A percentile compares a stretch with the other conserved stretches of the same genome.
These are phyloP conservation scores for Furcasterigmium sp. DNA, from an alignment of 2,329 filamentous ascomycete species.

Conservation along the genomic window DNA sequence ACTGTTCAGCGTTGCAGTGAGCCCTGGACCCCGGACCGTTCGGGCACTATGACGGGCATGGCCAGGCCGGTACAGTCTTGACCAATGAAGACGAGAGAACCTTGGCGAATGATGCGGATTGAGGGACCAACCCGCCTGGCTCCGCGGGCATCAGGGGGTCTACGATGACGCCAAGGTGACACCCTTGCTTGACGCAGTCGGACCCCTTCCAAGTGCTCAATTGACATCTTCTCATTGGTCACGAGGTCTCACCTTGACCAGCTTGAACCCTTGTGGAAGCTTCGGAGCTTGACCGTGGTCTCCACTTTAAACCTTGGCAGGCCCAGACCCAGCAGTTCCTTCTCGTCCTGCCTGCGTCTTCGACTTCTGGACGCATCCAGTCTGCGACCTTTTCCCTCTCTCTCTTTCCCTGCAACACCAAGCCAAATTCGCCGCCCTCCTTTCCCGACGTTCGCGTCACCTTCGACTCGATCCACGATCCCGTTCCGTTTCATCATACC, in stretches of 20 bases:
- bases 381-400: neutral
- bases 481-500: no score
- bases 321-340: no score
- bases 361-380: neutral
- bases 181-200: neutral
- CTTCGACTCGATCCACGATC: no score
- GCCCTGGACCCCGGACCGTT: no score
- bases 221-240: neutral
- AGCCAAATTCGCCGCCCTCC: neutral
- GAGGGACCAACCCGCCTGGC: neutral
- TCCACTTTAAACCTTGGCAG: no score
- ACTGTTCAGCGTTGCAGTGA: no score
- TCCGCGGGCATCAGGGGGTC: neutral
- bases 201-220: neutral
- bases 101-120: no score
- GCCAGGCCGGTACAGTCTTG: no score
- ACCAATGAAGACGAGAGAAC: no score
- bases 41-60: no score
- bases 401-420: neutral
- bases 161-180: neutral
- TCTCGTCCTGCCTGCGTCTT: neutral
- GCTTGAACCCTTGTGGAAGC: neutral
- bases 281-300: neutral
- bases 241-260: neutral
- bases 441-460: neutral